Evolutionary conservation across 169 alveolate species (phyloP), one percentile per base, ranked within the genome.

Genomic region (Babesia bigemina): DNA sequence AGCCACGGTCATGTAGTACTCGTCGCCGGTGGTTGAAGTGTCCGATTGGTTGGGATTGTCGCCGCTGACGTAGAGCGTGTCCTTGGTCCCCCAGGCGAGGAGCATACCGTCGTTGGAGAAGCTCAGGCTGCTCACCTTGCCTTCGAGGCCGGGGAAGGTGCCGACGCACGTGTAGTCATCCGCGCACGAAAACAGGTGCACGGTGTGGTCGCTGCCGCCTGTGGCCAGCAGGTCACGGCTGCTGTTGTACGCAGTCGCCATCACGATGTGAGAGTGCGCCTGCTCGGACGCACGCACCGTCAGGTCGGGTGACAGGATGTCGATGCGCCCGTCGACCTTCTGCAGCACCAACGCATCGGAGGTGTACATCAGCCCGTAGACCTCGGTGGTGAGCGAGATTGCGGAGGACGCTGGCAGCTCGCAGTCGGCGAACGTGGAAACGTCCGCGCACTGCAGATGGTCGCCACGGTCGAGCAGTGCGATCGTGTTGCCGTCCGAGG

Each of bases 61-160:
- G 50, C 50, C 50, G 29, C 71, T 42, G 42, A 21, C 29, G 70
- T 49, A 59, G 17, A 69, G 45, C 7, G 85, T 63, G 56, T 83
- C 90, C 66, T 83, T 83, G 26, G 90, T 83, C 29, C 90, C 90
- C 90, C 90, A 83, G n/a, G 90, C 90, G 44, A 83, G 49, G 17
- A 83, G 63, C n/a, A 56, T 12, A 13, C 90, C 90, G 57, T 69
- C 79, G 50, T 16, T 13, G 19, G 86, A 75, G 48, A 83, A 74
- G 29, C 79, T 33, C 44, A 83, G 17, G 48, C 83, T 74, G 53
- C 85, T 63, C 22, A 83, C 65, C 61, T 83, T 75, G 33, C 90
- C 90, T 59, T 83, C 90, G 47, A 83, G 61, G 28, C 83, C 79
- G 8, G 86, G 79, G 50, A 66, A 83, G 19, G 84, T 74, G 39